Conservation (phyloP, 139 green algal species). For the Raphidocelis subcapitata region DNA sequence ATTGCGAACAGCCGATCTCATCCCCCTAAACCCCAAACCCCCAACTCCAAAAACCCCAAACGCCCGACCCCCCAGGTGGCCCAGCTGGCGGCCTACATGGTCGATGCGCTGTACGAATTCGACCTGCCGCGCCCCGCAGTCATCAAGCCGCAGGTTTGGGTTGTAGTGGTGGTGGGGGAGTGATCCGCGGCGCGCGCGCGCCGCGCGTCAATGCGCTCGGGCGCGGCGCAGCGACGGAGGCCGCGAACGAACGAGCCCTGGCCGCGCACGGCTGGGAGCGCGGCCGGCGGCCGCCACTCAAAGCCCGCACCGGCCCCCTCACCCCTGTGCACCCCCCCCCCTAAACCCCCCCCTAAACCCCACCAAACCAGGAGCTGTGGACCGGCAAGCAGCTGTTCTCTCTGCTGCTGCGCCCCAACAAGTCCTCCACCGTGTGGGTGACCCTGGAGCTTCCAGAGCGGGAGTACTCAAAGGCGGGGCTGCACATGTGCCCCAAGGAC, state of each 20-base stretch:
- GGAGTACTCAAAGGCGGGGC: slow-evolving; percentile 74
- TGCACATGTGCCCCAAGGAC: slow-evolving; percentile 86
- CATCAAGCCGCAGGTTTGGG: slow-evolving; percentile 67
- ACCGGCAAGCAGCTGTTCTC: slow-evolving; percentile 97
- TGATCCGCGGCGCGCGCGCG: no score
- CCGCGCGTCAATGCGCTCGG: no score
- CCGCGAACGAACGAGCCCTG: no score
- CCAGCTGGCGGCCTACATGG: slow-evolving; percentile 73
- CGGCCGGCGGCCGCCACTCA: no score
- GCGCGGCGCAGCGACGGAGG: no score
- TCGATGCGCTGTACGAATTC: slow-evolving; percentile 56
- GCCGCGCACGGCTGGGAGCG: no score
- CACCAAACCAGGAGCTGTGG: slow-evolving; percentile 94
- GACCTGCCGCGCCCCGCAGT: slow-evolving; percentile 61
- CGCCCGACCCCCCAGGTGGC: slow-evolving; percentile 68
- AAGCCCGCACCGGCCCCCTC: no score
- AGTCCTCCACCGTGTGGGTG: slow-evolving; percentile 72
- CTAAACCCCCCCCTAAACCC: slow-evolving; percentile 10
- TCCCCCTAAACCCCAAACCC: no score
- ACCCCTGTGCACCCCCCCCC: neutral
- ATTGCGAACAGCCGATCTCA: no score
- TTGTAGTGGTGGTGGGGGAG: no score
- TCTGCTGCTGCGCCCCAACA: slow-evolving; percentile 77
- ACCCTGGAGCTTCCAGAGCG: slow-evolving; percentile 91
- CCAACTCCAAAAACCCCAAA: slow-evolving; percentile 3